Evolutionary conservation across 495 filamentous ascomycete species (phyloP), one percentile per base, ranked within the genome.

Genomic region (Neurospora sp.): DNA sequence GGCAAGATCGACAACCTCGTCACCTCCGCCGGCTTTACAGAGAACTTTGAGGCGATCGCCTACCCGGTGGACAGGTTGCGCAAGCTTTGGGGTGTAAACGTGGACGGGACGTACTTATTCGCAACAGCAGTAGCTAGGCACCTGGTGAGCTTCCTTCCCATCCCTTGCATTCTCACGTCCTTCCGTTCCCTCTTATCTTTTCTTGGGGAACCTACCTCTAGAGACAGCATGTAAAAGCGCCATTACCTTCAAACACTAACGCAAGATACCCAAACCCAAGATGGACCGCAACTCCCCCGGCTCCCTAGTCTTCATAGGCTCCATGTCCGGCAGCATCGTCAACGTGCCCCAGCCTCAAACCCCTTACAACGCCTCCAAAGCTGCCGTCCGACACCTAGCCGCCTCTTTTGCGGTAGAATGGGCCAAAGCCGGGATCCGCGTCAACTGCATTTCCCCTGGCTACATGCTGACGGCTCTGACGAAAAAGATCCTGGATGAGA

Each of bases 381-480:
- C 94, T 5, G 94, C 93, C 0, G 93, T 97, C 37, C 85, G 93
- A 36, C 94, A 97, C 78, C 83, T 97, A 59, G 92, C 91, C 13
- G 86, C 90, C 24, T 93, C 89, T 54, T 85, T 97, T 39, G 92
- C 92, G 39, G 94, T 97, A 48, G 94, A 97, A 79, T 97, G 94
- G 94, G 93, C 94, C 5, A 86, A 89, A 70, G 87, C 90, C 34
- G 90, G 89, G 71, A 96, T 97, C 77, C 89, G 94, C 13, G 94
- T 97, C 39, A 97, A 97, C 81, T 93, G 91, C 79, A 96, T 97
- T 78, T 92, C 89, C 73, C 94, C 94, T 0, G 94, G 94, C 24
- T 97, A 97, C 81, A 96, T 97, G 94, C 83, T 97, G 76, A 98
- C 95, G 24, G 93, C 94, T 69, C 82, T 98, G 93, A 98, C 95